phyloP scores from a whole-genome alignment of 2,329 filamentous ascomycete species.

The Passalora sequoiae region DNA sequence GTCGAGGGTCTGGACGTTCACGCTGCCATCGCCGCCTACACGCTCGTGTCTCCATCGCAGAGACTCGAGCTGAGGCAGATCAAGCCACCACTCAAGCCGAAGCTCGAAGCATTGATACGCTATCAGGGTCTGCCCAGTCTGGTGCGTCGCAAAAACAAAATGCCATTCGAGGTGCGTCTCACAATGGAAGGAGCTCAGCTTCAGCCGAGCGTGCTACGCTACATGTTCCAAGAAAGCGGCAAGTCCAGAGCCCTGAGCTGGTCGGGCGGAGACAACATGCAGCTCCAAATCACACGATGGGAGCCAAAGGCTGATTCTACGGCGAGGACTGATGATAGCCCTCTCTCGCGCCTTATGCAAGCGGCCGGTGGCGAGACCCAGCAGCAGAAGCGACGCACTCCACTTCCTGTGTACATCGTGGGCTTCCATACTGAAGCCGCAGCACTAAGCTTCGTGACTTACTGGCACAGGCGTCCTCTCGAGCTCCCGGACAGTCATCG shows the following conservation, averaged over 20 bases:
- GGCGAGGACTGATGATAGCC: background rate
- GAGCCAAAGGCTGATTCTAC: constrained; percentile 7
- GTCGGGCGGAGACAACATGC: constrained; percentile 25
- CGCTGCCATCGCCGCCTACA: constrained; percentile 43
- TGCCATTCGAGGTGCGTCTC: constrained; percentile 32
- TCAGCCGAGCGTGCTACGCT: constrained; percentile 17
- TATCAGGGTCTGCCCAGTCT: constrained; percentile 32
- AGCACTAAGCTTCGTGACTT: constrained; percentile 48
- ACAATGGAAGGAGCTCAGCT: constrained; percentile 33
- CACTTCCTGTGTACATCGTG: constrained; percentile 40
- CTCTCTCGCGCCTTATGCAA: background rate
- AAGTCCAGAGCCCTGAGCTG: constrained; percentile 26
- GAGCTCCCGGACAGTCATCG: constrained; percentile 22
- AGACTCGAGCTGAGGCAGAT: constrained; percentile 34
- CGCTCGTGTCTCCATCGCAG: constrained; percentile 45
- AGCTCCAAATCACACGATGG: constrained; percentile 27
- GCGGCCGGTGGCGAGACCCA: constrained; percentile 2
- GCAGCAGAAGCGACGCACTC: constrained; percentile 42
- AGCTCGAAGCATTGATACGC: constrained; percentile 33
- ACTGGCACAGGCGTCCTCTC: constrained; percentile 50
- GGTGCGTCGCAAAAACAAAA: constrained; percentile 24
- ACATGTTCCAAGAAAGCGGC: constrained; percentile 26
- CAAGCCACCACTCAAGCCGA: constrained; percentile 32
- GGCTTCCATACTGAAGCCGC: constrained; percentile 53
- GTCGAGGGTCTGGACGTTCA: constrained; percentile 46